Evolutionary conservation across 2,329 filamentous ascomycete genomes (phyloP).

Genomic region (Penicillium hesseltinei): DNA sequence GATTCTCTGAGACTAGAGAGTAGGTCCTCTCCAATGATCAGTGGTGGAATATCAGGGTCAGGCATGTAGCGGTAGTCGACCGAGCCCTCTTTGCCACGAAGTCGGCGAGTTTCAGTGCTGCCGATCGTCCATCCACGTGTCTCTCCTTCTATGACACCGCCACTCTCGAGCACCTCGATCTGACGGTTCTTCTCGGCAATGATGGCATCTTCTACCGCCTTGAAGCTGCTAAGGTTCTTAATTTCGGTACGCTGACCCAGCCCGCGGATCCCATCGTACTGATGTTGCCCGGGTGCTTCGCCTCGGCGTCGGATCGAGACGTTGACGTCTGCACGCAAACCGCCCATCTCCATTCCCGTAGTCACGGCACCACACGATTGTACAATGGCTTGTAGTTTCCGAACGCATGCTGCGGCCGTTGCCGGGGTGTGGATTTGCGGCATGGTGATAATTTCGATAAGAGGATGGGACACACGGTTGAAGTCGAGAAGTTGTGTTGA

Average conservation of each 20-base stretch:
- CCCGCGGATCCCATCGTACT: constrained; percentile 58
- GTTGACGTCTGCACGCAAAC: constrained; percentile 89
- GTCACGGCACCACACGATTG: constrained; percentile 80
- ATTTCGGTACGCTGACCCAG: constrained; percentile 92
- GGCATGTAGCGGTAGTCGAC: constrained; percentile 99
- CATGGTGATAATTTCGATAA: constrained; percentile 92
- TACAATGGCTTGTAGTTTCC: constrained; percentile 81
- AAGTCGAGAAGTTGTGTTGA: constrained; percentile 81
- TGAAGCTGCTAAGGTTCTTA: constrained; percentile 94
- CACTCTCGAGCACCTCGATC: constrained; percentile 73
- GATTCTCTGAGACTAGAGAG: constrained; percentile 61
- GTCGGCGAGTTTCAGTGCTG: constrained; percentile 71
- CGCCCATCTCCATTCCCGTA: constrained; percentile 89
- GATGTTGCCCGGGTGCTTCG: constrained; percentile 42
- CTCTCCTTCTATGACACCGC: constrained; percentile 75
- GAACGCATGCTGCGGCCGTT: constrained; percentile 82
- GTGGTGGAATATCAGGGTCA: constrained; percentile 81
- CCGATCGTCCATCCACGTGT: constrained; percentile 91
- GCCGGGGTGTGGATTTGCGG: constrained; percentile 84
- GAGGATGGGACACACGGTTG: constrained; percentile 84
- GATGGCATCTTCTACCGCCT: constrained; percentile 91
- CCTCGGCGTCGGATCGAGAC: constrained; percentile 73
- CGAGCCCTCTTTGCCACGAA: constrained; percentile 92
- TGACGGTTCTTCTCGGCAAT: constrained; percentile 87
- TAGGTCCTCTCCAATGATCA: constrained; percentile 71